Base-by-base conservation (phyloP, 2,329 filamentous ascomycete genomes). In the Colletotrichum chlorophyti region DNA sequence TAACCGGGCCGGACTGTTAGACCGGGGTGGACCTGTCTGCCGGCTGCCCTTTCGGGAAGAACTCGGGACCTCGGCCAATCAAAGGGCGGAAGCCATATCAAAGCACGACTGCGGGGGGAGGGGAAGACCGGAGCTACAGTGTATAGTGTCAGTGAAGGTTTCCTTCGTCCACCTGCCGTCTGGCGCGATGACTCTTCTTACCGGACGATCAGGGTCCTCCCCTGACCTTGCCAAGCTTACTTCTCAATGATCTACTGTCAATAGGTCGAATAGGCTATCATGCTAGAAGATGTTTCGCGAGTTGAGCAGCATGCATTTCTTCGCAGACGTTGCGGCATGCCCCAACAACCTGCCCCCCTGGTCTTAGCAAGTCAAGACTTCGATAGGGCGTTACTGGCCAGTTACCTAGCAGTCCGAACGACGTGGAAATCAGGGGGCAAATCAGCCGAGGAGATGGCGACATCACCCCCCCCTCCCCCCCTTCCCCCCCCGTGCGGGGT, bases 11-110 rank as follows among this genome's bases (percentile, higher is more conserved):
- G 49, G 49, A 21, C 42, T 15, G 7, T 58, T 35, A 48, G 42
- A 58, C 50, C 57, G 57, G 51, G 27, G 49, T 58, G 54, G 49
- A 27, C 10, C 47, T 21, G 10, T n/a, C 19, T 49, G 32, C 51
- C 40, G 12, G 57, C 43, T 59, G 37, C 57, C 51, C 26, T n/a
- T 55, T 45, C 34, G 15, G 51, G 57, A 55, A 59, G 19, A 21
- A 50, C 24, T 34, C 19, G 17, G 11, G 31, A 17, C 27, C 31
- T 19, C 17, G 2, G 5, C 57, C 51, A 50, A 59, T 50, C 29
- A 31, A 21, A 45, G 8, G 24, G 3, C 21, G 19, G 14, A 10
- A 3, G 24, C 12, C 6, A 37, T 37, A 29, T 51, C 27, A 19
- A 21, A 12, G 35, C 8, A 19, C 10, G n/a, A 14, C 7, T 53